Evolutionary conservation across 169 alveolate genomes (phyloP), one percentile per base, ranked within the genome.

Genomic region (Babesia sp.): DNA sequence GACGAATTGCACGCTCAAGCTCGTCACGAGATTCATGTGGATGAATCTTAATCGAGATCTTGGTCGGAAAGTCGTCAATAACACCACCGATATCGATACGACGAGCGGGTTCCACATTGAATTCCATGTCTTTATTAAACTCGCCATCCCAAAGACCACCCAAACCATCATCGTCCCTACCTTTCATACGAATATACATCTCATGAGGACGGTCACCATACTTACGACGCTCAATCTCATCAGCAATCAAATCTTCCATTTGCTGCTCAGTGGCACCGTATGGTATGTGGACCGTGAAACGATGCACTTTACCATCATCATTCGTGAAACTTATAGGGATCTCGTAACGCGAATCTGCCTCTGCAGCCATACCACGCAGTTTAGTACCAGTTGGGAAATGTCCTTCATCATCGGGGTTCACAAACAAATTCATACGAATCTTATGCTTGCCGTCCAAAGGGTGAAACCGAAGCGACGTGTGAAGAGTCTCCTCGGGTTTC

Each of bases 341-440:
- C 42, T 72, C 86, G 36, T 68, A 50, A 22, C 85, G 71, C 20
- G 55, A 42, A 24, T 81, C 89, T 0, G 85, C 74, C 51, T 81
- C 89, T 6, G 81, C 84, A 1, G 85, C 79, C 28, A 81, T 68
- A 24, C 54, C 68, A 12, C 72, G 71, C 22, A 77, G 78, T 45
- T 74, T 81, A 16, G 73, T 44, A n/a, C 89, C 89, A 16, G 85
- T 36, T 16, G 89, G 89, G 55, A 81, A 72, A 31, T 71, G 57
- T n/a, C 87, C 87, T 11, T 31, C 33, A 18, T 66, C 83, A 42
- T 79, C 87, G n/a, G 63, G 61, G 8, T 64, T 57, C 26, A 79
- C 54, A 57, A 42, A 46, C 66, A 44, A 53, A 22, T 71, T 57
- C 63, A 51, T 26, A 20, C 50, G 63, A 24, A 79, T 54, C 50